phyloP scores from a whole-genome alignment of 352 stramenopile genomes.

The Lagenidium giganteum region DNA sequence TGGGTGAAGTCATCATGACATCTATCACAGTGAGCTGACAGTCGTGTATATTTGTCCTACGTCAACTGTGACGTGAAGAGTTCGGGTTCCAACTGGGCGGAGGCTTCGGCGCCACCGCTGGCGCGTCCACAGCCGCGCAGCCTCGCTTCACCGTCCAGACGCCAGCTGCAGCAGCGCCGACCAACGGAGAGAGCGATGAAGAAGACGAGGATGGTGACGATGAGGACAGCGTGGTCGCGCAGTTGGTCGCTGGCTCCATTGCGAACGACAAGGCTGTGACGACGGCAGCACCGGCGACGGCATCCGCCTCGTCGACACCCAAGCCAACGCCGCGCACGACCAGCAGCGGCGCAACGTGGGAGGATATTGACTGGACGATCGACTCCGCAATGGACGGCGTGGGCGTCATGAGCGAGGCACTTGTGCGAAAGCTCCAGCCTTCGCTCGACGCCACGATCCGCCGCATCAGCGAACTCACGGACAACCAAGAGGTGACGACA shows the following conservation, averaged over 20 bases:
- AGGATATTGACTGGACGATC: constrained; percentile 37
- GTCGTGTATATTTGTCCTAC: no score
- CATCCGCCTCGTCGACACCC: not conserved
- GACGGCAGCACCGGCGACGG: not conserved
- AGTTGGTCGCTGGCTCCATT: not conserved
- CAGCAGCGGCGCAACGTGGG: no score
- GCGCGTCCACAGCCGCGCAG: constrained; percentile 5
- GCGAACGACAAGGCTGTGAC: no score
- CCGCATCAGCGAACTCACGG: constrained; percentile 63
- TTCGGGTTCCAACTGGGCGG: constrained; percentile 12
- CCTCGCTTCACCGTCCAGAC: constrained; percentile 12
- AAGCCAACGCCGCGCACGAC: constrained; percentile 15
- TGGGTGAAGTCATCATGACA: no score
- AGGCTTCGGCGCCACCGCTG: not conserved
- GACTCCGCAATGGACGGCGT: constrained; percentile 38
- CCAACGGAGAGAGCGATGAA: constrained; percentile 20
- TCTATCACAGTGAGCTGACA: no score
- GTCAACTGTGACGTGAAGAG: constrained; percentile 6
- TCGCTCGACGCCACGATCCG: constrained; percentile 63
- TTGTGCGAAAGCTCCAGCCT: constrained; percentile 47
- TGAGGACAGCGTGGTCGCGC: not conserved
- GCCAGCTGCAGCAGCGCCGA: constrained; percentile 1
- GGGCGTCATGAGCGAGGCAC: constrained; percentile 45
- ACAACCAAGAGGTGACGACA: constrained; percentile 40
- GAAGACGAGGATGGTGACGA: constrained; percentile 3